These are phyloP conservation scores for Cornus controversa DNA, from an alignment of 148 eudicot genomes.

Conservation along the genomic window DNA sequence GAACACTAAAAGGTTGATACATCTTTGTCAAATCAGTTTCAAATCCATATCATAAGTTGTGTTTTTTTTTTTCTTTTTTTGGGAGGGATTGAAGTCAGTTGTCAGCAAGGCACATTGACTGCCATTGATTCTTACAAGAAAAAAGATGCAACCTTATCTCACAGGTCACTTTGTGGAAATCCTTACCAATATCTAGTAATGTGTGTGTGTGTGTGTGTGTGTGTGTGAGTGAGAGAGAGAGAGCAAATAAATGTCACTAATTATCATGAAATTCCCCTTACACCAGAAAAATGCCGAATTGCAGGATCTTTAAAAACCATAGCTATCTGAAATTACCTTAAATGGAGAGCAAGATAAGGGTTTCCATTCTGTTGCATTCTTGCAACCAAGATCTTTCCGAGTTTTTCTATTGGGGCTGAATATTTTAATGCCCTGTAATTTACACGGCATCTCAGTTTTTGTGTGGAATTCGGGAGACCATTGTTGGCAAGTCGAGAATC, in stretches of 20 bases:
- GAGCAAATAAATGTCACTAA: neutral
- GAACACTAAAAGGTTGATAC: neutral
- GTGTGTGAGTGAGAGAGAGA: neutral
- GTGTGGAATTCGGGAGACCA: conserved; percentile 63
- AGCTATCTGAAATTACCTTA: conserved; percentile 49
- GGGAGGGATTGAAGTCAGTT: neutral
- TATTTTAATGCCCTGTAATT: conserved; percentile 87
- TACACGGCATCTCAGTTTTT: conserved; percentile 90
- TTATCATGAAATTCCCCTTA: neutral
- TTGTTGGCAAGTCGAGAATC: conserved; percentile 95
- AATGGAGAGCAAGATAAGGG: conserved; percentile 92
- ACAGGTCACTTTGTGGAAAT: neutral
- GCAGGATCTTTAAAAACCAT: neutral
- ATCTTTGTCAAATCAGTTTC: neutral
- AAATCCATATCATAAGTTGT: neutral
- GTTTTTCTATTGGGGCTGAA: conserved; percentile 80
- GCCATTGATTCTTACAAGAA: neutral
- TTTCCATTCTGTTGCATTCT: conserved; percentile 75
- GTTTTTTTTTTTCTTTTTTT: no score
- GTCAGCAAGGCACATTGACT: neutral
- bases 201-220: no score
- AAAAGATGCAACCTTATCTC: neutral
- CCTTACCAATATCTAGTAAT: no score
- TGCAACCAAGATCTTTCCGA: conserved; percentile 70
- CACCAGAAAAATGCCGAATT: neutral